Percentiles rank a stretch among this genome's conserved stretches.
Conservation (phyloP, 768 basidiomycete species). For the Lentinula sp. region DNA sequence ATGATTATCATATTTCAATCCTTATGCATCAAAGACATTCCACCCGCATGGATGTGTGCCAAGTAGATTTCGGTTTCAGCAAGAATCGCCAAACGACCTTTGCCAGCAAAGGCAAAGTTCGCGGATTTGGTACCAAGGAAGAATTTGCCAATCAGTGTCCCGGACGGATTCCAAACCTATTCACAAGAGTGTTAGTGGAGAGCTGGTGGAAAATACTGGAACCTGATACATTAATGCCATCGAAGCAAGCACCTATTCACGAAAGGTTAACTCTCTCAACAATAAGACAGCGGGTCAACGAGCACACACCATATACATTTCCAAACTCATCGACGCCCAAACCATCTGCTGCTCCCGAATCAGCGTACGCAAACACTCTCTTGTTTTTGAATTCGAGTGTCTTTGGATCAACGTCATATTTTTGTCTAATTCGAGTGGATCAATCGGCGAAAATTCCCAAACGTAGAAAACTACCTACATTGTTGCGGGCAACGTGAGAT, state of each 20-base stretch:
- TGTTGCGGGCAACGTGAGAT: conserved; percentile 58
- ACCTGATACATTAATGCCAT: background rate
- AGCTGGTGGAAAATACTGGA: too few species aligned
- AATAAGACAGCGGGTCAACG: background rate
- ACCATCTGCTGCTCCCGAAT: conserved; percentile 65
- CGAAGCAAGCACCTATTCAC: background rate
- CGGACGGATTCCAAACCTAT: conserved; percentile 3
- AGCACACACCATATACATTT: conserved; percentile 59
- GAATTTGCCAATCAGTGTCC: conserved; percentile 1
- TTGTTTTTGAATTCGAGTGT: conserved; percentile 53
- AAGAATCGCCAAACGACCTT: conserved; percentile 14
- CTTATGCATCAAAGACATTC: background rate
- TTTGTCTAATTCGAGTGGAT: conserved; percentile 39
- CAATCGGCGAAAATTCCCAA: background rate
- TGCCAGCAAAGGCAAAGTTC: conserved; percentile 12
- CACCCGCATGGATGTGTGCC: conserved; percentile 13
- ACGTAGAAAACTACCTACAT: conserved; percentile 39
- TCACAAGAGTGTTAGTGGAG: background rate
- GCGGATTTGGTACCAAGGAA: conserved; percentile 2
- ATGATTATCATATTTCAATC: background rate
- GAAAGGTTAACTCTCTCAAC: too few species aligned
- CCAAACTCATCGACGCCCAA: conserved; percentile 57
- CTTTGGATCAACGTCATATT: conserved; percentile 56
- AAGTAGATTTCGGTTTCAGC: conserved; percentile 17
- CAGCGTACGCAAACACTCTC: conserved; percentile 61